Percentiles rank a stretch among this genome's conserved stretches.
These are phyloP conservation scores for Fomitopsis palustris DNA, from an alignment of 1,284 basidiomycete species.

Conservation along the genomic window DNA sequence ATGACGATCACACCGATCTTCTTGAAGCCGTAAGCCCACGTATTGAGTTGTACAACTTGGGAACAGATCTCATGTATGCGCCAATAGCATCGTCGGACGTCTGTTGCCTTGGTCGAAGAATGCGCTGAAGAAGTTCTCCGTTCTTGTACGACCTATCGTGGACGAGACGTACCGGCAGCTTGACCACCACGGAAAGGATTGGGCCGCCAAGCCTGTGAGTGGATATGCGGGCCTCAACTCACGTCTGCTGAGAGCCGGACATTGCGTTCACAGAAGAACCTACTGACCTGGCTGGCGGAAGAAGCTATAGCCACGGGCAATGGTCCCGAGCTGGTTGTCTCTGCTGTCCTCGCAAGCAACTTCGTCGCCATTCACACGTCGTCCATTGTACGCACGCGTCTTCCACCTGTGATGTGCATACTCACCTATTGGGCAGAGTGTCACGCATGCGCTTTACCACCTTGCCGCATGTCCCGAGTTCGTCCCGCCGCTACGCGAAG, in stretches of 20 bases:
- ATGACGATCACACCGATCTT: conserved; percentile 11
- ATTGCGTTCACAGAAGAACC: conserved; percentile 4
- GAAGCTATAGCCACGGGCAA: conserved; percentile 6
- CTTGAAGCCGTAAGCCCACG: conserved; percentile 16
- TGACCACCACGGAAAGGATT: not conserved
- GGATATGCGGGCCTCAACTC: not conserved
- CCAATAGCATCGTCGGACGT: conserved; percentile 1
- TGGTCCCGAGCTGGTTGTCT: conserved; percentile 10
- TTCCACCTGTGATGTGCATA: not conserved
- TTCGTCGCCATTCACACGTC: conserved; percentile 31
- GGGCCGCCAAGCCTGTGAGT: conserved; percentile 1
- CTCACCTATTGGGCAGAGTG: conserved; percentile 22
- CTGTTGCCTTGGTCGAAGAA: conserved; percentile 6
- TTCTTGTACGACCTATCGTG: conserved; percentile 1
- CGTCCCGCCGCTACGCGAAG: conserved; percentile 39
- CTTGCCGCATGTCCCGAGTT: conserved; percentile 39
- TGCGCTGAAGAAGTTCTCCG: not conserved
- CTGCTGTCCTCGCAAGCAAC: conserved; percentile 22
- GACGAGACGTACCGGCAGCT: conserved; percentile 1
- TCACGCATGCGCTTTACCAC: conserved; percentile 36
- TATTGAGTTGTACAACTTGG: not conserved
- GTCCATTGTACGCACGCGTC: conserved; percentile 19
- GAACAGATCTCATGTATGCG: not conserved
- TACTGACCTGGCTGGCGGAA: conserved; percentile 17
- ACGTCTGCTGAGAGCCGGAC: not conserved